Evolutionary conservation across 208 protist species (phyloP), one percentile per base, ranked within the genome.

Genomic region (Leishmania guyanensis): DNA sequence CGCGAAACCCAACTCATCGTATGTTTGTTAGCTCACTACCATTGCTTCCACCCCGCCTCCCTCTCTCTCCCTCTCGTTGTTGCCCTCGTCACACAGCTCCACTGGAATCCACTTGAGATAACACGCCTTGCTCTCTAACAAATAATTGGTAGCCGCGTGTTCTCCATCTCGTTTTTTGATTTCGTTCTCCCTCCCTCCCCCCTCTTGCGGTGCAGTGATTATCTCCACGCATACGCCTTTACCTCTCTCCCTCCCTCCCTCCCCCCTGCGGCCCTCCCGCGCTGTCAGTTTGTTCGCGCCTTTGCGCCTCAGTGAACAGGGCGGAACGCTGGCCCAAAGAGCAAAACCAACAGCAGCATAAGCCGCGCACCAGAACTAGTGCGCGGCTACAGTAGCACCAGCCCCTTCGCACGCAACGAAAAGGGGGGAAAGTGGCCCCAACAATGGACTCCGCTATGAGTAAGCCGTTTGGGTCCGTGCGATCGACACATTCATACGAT

Each of bases 401-500:
- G 8, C 2, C 29, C n/a, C 14, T 29, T 5, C 29, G 14, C 29
- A 68, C 33, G 62, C 12, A 39, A 39, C 62, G 26, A 36, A 51
- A 4, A 73, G 2, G 22, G 66, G 14, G 20, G 4, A 46, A 53
- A 22, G 6, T 36, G 4, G 20, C 6, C 69, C 9, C 26, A 16
- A 26, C 46, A 53, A 73, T 79, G 76, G 84, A 82, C 43, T 75
- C 77, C 0, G 56, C 53, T 50, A n/a, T 85, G 4, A 82, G 77
- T 48, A 81, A 75, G 48, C 54, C 75, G 36, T 81, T 77, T 33
- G 84, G 75, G 6, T 80, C 75, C 0, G 66, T 62, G 69, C 71
- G 74, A 43, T 81, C 84, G 20, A 66, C 48, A 16, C 72, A 87
- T 56, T 76, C 82, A 20, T 85, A 85, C 48, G 82, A 85, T 50